Percentiles rank a stretch among this genome's conserved stretches.
phyloP scores from a whole-genome alignment of 2,329 filamentous ascomycete genomes.

The Pseudocercospora fuligena region DNA sequence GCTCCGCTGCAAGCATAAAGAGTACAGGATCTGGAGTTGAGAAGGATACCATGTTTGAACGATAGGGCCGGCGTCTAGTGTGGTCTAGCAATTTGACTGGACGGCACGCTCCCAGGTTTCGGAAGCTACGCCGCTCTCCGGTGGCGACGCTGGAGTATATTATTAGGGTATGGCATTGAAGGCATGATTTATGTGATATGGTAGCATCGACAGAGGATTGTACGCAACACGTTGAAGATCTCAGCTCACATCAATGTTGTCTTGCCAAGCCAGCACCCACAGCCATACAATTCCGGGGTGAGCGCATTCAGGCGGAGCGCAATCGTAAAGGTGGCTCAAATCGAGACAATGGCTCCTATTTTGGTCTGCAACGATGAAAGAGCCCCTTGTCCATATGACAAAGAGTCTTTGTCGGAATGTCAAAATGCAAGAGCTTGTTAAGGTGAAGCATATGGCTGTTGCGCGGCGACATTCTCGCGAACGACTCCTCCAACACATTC shows the following conservation, averaged over 20 bases:
- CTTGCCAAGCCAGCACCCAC: no score
- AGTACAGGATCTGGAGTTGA: slow-evolving; percentile 32
- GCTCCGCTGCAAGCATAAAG: slow-evolving; percentile 27
- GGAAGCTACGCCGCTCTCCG: background rate
- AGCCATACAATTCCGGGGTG: no score
- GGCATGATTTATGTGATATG: slow-evolving; percentile 1
- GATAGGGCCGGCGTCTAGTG: slow-evolving; percentile 27
- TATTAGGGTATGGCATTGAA: background rate
- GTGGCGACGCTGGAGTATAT: background rate
- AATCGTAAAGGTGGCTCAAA: no score
- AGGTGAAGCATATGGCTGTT: background rate
- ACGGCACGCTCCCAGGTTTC: no score
- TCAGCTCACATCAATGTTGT: background rate
- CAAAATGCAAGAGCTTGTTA: no score
- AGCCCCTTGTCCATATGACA: no score
- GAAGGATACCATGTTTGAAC: slow-evolving; percentile 46
- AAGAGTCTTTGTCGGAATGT: no score
- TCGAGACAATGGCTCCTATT: no score
- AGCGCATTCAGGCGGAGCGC: no score
- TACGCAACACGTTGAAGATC: background rate
- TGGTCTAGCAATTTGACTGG: background rate
- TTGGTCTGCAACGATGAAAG: no score
- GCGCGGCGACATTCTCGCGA: background rate
- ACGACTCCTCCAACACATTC: background rate
- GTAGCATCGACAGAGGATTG: background rate